Evolutionary conservation across 1,139 yeast species (phyloP).

Genomic region (Tardiomyces digboiensis): DNA sequence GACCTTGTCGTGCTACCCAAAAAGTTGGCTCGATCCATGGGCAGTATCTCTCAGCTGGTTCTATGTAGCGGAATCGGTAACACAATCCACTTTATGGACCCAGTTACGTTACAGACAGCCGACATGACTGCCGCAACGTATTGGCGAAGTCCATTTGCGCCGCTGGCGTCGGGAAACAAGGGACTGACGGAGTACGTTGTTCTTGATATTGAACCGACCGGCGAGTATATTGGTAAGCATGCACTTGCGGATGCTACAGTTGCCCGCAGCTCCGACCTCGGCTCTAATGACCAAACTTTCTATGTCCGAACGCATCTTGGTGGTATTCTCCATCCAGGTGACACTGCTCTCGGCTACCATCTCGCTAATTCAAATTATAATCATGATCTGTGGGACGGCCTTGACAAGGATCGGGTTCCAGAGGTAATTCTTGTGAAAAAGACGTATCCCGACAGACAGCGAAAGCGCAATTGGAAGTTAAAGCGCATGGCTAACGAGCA

Average conservation of each 20-base stretch:
- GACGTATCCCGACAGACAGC: slow-evolving; percentile 69
- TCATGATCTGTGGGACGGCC: slow-evolving; percentile 70
- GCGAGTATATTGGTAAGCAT: slow-evolving; percentile 67
- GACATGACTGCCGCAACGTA: slow-evolving; percentile 69
- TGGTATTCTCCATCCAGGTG: slow-evolving; percentile 92
- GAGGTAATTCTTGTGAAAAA: slow-evolving; percentile 93
- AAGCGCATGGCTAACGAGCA: slow-evolving; percentile 98
- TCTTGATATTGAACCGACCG: slow-evolving; percentile 90
- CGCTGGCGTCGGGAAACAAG: slow-evolving; percentile 55
- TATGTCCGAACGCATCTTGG: slow-evolving; percentile 88
- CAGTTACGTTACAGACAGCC: slow-evolving; percentile 68
- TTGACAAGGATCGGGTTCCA: slow-evolving; percentile 57
- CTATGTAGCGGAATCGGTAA: slow-evolving; percentile 79
- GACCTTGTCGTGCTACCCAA: slow-evolving; percentile 88
- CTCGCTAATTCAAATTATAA: slow-evolving; percentile 79
- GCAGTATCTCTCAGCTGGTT: slow-evolving; percentile 76
- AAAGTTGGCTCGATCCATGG: slow-evolving; percentile 73
- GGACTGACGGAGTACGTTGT: slow-evolving; percentile 86
- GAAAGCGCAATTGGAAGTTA: slow-evolving; percentile 88
- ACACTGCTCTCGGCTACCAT: slow-evolving; percentile 86
- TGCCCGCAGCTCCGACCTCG: slow-evolving; percentile 79
- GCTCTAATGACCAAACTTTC: slow-evolving; percentile 70
- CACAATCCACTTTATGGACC: slow-evolving; percentile 78
- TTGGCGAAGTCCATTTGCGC: slow-evolving; percentile 81
- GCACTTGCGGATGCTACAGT: slow-evolving; percentile 88